Percentiles rank a stretch among this genome's conserved stretches.
Conservation (phyloP, 176 grass and related monocot genomes). For the Juncus effusus region DNA sequence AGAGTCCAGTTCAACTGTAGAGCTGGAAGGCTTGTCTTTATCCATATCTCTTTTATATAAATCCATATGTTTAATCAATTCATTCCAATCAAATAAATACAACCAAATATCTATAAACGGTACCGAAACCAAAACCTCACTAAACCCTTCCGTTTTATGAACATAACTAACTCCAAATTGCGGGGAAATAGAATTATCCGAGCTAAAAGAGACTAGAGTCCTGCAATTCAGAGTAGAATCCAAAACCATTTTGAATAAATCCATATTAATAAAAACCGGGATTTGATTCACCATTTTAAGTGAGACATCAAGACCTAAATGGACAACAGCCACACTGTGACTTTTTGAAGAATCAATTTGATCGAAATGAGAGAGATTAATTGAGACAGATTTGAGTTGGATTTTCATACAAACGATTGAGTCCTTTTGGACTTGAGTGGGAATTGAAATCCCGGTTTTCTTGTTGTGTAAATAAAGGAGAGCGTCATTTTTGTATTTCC, state of each 20-base stretch:
- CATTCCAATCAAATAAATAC: constrained; percentile 69
- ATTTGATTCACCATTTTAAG: constrained; percentile 48
- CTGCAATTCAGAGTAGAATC: constrained; percentile 35
- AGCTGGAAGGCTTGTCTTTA: constrained; percentile 33
- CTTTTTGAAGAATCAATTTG: constrained; percentile 38
- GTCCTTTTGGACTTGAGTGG: constrained; percentile 35
- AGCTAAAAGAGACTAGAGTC: constrained; percentile 47
- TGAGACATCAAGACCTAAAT: constrained; percentile 61
- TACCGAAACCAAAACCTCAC: constrained; percentile 49
- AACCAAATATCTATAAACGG: constrained; percentile 76
- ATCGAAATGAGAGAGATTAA: constrained; percentile 51
- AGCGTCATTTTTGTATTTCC: constrained; percentile 60
- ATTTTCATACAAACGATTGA: constrained; percentile 48
- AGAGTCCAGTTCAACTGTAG: constrained; percentile 25
- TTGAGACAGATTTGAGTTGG: constrained; percentile 47
- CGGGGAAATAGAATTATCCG: constrained; percentile 45
- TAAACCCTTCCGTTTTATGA: constrained; percentile 34
- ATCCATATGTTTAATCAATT: constrained; percentile 49
- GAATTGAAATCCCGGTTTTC: constrained; percentile 30
- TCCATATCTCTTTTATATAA: constrained; percentile 42
- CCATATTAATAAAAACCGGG: constrained; percentile 41
- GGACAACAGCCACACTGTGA: constrained; percentile 51
- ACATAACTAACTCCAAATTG: constrained; percentile 50
- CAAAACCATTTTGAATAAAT: constrained; percentile 49
- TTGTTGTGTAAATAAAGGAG: constrained; percentile 54